Base-by-base conservation (phyloP, 345 rosid species). In the Citrus unshiu region DNA sequence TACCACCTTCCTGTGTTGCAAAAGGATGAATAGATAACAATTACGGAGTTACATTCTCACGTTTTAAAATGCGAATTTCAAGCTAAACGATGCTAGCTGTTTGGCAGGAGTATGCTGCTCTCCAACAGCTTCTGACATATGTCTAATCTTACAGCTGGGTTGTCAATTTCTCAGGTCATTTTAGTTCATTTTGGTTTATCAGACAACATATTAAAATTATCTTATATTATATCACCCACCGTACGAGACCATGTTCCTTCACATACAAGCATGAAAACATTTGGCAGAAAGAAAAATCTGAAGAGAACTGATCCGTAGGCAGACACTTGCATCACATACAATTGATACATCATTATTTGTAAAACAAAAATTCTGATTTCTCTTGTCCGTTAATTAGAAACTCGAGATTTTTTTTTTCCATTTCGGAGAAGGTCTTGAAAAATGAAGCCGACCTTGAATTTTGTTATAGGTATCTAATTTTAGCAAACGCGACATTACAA, bases 151-250 rank as follows among this genome's bases (percentile, higher is more conserved):
- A 22, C 76, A 72, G 75, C 76, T 57, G 66, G 76, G 30, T 6
- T 51, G 76, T 57, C 76, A 35, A 58, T 57, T 57, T 73, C 8
- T 59, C 51, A 57, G 21, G 61, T 57, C 76, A 58, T 57, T 73
- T 57, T n/a, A 46, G 65, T 57, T 73, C 32, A 61, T 72, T 73
- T 73, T 35, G 76, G 65, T 25, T 73, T 59, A 34, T 73, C 32
- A 57, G 76, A 72, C 1, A 22, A 12, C 32, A 35, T 13, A 21
- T 43, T 12, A 43, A 43, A 43, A 34, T 34, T 35, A 51, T 58
- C 27, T 72, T n/a, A 16, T 32, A 24, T 72, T 18, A 12, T 25
- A n/a, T 27, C 7, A 46, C 75, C 34, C 49, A 72, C 65, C 64
- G 7, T n/a, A 19, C 3, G 40, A 1, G 49, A 19, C 63, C 75